Evolutionary conservation across 768 basidiomycete genomes (phyloP), one percentile per base, ranked within the genome.

Genomic region (Fomitopsis pulvina): DNA sequence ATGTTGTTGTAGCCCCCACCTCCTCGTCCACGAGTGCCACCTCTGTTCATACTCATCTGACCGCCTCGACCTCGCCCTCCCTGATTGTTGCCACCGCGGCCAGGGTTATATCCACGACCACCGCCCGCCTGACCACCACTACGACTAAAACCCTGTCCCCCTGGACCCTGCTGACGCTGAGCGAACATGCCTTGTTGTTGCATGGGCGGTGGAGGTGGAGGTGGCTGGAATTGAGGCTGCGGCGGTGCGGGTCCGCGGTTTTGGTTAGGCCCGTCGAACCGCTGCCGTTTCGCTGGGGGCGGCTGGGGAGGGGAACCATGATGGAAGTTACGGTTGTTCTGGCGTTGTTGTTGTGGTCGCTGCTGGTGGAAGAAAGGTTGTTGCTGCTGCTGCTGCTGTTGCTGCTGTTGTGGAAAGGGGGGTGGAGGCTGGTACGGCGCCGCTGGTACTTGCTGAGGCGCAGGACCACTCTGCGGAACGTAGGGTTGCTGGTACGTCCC

Each of bases 261-360:
- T 38, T 75, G 75, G 53, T 70, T 78, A 1, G 87, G 87, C 4
- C 83, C 84, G 63, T 95, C 93, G 61, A 93, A 93, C 38, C 92
- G 79, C 57, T 85, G 91, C 47, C 93, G 75, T 66, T 96, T 96
- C 1, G 92, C 92, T 2, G 93, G 92, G 8, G 93, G 93, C n/a
- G 84, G 72, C 60, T 90, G 85, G 58, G 87, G 87, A 29, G 85
- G 83, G 9, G 85, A 79, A 0, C 79, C 70, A 55, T 89, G 86
- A 55, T 83, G 75, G 21, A 71, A 47, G 42, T 56, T 61, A 25
- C 62, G 62, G 57, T 49, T 60, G 57, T 44, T 60, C 26, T 52
- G 63, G 27, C 73, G 78, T 42, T 69, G 76, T 55, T 68, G 76
- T 47, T 68, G 71, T 54, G 73, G 76, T 64, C 66, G 67, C 30